Evolutionary conservation across 2,329 filamentous ascomycete genomes (phyloP), one percentile per base, ranked within the genome.

Genomic region (Penicillium sp.): DNA sequence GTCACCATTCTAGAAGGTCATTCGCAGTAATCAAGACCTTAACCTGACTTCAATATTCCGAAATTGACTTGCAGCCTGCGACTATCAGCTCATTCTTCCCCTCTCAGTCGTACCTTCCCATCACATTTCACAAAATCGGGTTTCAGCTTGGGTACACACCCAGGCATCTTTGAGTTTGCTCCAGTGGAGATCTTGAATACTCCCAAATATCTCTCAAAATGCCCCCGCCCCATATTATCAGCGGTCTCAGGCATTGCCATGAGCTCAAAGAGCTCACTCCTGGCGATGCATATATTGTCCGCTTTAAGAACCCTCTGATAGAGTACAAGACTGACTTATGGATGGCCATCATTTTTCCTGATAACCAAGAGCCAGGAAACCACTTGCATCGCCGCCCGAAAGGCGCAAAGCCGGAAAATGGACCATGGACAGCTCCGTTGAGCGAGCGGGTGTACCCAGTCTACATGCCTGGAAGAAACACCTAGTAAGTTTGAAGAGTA

Each of bases 381-480:
- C 22, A 37, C 3, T 5, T 39, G 3, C 15, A 28, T 10, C 32
- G 41, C 5, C 46, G 46, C 14, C 34, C 44, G 5, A 25, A 35
- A 11, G 33, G 31, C 2, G 38, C 44, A 14, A 31, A 37, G 11
- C 28, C 29, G 1, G 2, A 15, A 2, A 35, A 36, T 5, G 35
- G 42, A 12, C 11, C 6, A 4, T 48, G 47, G 47, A 16, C 3
- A 1, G 40, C 29, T 1, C 30, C 39, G 2, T 12, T 15, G 2
- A 35, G 23, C 9, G 47, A 48, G 12, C 36, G 45, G 1, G 12
- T 32, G 0, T 48, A 50, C 15, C 32, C 47, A 4, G 7, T 42
- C 4, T 48, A 46, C 15, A 30, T 50, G 8, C 45, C 45, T 2
- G 42, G 35, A 1, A 25, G 41, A 12, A 50, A 50, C 12, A 44